These are phyloP conservation scores for Thalassiosira gravida DNA, from an alignment of 352 stramenopile species.

Conservation along the genomic window DNA sequence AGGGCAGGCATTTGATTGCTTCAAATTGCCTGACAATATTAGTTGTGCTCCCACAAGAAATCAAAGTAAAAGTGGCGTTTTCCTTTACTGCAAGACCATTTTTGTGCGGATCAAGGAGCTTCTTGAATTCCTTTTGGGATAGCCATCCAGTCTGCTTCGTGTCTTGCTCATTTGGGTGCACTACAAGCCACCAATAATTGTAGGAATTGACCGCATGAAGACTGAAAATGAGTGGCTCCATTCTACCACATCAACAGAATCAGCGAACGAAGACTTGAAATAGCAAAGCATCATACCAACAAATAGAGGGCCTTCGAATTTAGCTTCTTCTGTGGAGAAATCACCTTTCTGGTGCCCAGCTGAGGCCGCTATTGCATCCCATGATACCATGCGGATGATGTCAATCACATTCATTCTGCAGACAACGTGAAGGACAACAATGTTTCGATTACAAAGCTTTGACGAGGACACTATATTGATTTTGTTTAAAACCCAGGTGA, in stretches of 20 bases:
- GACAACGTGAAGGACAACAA: slow-evolving; percentile 37
- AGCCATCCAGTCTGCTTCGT: slow-evolving; percentile 48
- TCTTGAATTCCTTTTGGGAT: slow-evolving; percentile 43
- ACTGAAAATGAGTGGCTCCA: slow-evolving; percentile 43
- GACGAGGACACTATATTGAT: slow-evolving; percentile 13
- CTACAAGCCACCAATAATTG: slow-evolving; percentile 44
- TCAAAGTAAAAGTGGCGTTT: slow-evolving; percentile 44
- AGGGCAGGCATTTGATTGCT: slow-evolving; percentile 53
- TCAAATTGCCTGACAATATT: slow-evolving; percentile 68
- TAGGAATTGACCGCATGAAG: slow-evolving; percentile 38
- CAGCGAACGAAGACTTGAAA: slow-evolving; percentile 16
- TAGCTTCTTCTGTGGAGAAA: slow-evolving; percentile 2
- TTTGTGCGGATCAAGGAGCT: slow-evolving; percentile 44
- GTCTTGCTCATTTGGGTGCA: slow-evolving; percentile 42
- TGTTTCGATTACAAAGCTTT: slow-evolving; percentile 4
- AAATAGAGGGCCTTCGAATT: slow-evolving; percentile 21
- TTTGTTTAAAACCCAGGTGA: slow-evolving; percentile 28
- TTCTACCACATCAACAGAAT: slow-evolving; percentile 11
- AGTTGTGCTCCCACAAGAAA: slow-evolving; percentile 43
- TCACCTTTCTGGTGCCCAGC: background rate
- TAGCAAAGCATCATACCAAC: slow-evolving; percentile 15
- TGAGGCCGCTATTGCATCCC: slow-evolving; percentile 13
- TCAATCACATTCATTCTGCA: slow-evolving; percentile 21
- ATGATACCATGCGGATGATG: slow-evolving; percentile 45
- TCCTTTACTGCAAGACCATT: slow-evolving; percentile 37